These are phyloP conservation scores for Zangia roseola DNA, from an alignment of 768 basidiomycete species.

Conservation along the genomic window DNA sequence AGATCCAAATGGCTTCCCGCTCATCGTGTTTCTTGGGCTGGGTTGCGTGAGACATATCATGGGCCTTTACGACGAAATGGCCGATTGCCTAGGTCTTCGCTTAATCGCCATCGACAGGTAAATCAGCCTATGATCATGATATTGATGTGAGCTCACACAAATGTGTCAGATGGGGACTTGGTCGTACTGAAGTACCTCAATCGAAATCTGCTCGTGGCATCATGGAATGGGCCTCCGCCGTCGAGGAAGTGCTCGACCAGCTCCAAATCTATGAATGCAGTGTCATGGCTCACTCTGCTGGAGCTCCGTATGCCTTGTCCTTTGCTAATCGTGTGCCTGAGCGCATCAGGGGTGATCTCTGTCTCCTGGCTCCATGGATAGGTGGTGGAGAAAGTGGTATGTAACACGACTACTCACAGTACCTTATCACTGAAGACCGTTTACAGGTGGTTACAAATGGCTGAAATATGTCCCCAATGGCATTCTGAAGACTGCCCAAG, in stretches of 20 bases:
- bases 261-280: slow-evolving; percentile 78
- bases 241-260: slow-evolving; percentile 86
- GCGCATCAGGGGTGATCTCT: slow-evolving; percentile 80
- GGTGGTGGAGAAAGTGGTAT: slow-evolving; percentile 84
- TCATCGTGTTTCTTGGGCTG: slow-evolving; percentile 89
- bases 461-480: slow-evolving; percentile 94
- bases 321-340: slow-evolving; percentile 74
- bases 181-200: slow-evolving; percentile 71
- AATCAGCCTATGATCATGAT: slow-evolving; percentile 17
- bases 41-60: slow-evolving; percentile 95
- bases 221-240: slow-evolving; percentile 86
- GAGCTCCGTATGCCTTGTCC: slow-evolving; percentile 91
- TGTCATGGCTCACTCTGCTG: slow-evolving; percentile 94
- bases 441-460: slow-evolving; percentile 86
- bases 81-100: slow-evolving; percentile 78
- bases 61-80: slow-evolving; percentile 96
- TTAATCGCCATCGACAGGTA: slow-evolving; percentile 94
- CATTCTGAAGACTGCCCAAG: slow-evolving; percentile 91
- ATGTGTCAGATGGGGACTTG: slow-evolving; percentile 79
- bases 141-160: slow-evolving; percentile 11
- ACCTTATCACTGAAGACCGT: slow-evolving; percentile 12
- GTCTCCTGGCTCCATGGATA: slow-evolving; percentile 95
- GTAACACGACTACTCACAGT: slow-evolving; percentile 27
- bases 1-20: slow-evolving; percentile 76
- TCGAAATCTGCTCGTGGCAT: slow-evolving; percentile 74